Base-by-base conservation (phyloP, 2,329 filamentous ascomycete species). In the Penicillium griseofulvum region DNA sequence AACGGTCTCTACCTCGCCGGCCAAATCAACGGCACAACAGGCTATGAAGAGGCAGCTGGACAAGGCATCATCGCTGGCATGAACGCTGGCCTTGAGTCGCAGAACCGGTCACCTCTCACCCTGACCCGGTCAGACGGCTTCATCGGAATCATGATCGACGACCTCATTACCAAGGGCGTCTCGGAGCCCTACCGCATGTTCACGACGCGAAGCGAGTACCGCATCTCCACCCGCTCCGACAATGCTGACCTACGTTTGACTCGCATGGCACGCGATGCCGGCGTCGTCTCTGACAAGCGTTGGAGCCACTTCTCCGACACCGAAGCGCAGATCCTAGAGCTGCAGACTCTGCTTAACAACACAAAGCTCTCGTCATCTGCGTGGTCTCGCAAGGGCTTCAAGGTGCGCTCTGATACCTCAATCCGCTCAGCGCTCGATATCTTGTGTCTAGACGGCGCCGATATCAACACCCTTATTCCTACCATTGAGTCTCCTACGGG, bases 101-200 rank as follows among this genome's bases (percentile, higher is more conserved):
- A 84, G 57, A 83, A 83, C 1, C 84, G 88, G 55, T 72, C 80
- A 1, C 81, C 86, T 0, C 80, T 95, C 57, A 83, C 83, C 0
- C 78, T 99, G 29, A 87, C 87, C 8, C 83, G 94, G 60, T 87
- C 89, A 1, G 93, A 99, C 72, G 91, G 91, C 12, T 99, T 97
- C 73, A 97, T 99, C 68, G 94, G 94, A 63, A 89, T 99, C 76
- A 96, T 99, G 91, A 92, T 99, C 66, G 94, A 99, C 74, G 94
- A 99, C 71, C 84, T 99, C 36, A 87, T 96, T 68, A 97, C 93
- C 22, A 97, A 97, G 75, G 94, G 94, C 45, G 94, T 99, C 29
- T 92, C 89, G 2, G 94, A 99, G 70, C 94, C 94, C 1, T 99
- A 99, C 75, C 86, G 94, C 63, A 97, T 99, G 92, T 99, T 99